These are phyloP conservation scores for Aquilaria sinensis DNA, from an alignment of 345 rosid genomes.

Conservation along the genomic window DNA sequence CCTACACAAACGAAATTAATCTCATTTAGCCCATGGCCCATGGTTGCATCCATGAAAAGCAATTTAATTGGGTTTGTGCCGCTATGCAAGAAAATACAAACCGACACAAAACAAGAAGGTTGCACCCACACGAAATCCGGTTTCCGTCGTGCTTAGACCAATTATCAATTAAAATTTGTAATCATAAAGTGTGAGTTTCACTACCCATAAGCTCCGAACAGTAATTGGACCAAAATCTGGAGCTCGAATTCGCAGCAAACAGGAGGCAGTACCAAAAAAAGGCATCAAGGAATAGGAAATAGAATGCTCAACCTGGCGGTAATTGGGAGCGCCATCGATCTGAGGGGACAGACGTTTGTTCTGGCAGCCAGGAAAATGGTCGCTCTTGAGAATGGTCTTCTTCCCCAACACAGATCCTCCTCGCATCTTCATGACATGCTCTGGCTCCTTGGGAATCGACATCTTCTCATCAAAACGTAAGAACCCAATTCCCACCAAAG, in stretches of 20 bases:
- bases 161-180: too few relatives aligned
- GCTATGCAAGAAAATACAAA: too few relatives aligned
- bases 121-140: too few relatives aligned
- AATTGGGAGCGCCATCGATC: slow-evolving; percentile 98
- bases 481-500: slow-evolving; percentile 7
- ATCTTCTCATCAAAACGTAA: slow-evolving; percentile 19
- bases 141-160: too few relatives aligned
- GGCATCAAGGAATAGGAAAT: neutral
- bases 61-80: too few relatives aligned
- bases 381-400: slow-evolving; percentile 94
- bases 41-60: too few relatives aligned
- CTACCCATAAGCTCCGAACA: too few relatives aligned
- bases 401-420: slow-evolving; percentile 97
- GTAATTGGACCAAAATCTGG: neutral
- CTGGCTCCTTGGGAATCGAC: slow-evolving; percentile 85
- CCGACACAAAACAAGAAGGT: too few relatives aligned
- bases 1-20: too few relatives aligned
- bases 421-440: slow-evolving; percentile 85
- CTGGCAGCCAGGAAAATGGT: slow-evolving; percentile 99
- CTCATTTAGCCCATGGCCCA: too few relatives aligned
- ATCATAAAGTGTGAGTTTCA: too few relatives aligned
- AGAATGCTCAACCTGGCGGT: slow-evolving; percentile 64
- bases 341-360: slow-evolving; percentile 85
- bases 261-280: neutral
- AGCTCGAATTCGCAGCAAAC: too few relatives aligned